Evolutionary conservation across 495 filamentous ascomycete species (phyloP), one percentile per base, ranked within the genome.

Genomic region (Trichoderma gamsii): DNA sequence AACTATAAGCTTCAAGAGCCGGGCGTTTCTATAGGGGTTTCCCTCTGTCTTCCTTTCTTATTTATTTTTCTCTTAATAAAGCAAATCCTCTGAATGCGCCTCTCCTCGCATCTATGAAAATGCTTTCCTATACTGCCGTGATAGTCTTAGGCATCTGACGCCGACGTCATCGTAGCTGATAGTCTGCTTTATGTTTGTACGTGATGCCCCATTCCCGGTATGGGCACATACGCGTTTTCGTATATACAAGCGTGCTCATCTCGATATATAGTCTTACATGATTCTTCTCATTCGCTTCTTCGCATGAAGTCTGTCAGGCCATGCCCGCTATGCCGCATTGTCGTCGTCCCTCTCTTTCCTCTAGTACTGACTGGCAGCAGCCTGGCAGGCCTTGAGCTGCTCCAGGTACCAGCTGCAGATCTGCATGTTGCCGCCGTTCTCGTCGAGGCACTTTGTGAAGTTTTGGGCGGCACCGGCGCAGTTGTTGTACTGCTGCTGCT

Each of bases 341-440:
- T 56, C 51, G 51, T 25, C 56, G 9, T 41, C 66, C 66, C 27
- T 25, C 41, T 38, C 63, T 25, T 68, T 78, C 29, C 29, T 29
- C 29, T 91, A 97, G 82, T 96, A 97, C 76, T 88, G 90, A 79
- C 83, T 90, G 66, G 94, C 91, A 73, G 93, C 92, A 73, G 84
- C 81, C 85, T 98, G 94, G 85, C 94, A 98, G 65, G 94, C 92
- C 85, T 97, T 97, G 77, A 99, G 82, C 86, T 99, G 95, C 79
- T 98, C 94, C 73, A 99, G 79, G 77, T 99, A 99, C 95, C 95
- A 99, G 70, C 89, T 88, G 81, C 95, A 99, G 73, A 97, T 97
- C 77, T 90, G 88, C 89, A 98, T 88, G 78, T 95, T 90, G 68
- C 96, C 96, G 73, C 87, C 78, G 78, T 99, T 89, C 72, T 99